Conservation (phyloP, 805 yeast genomes). For the Candida methanosorbosa region DNA sequence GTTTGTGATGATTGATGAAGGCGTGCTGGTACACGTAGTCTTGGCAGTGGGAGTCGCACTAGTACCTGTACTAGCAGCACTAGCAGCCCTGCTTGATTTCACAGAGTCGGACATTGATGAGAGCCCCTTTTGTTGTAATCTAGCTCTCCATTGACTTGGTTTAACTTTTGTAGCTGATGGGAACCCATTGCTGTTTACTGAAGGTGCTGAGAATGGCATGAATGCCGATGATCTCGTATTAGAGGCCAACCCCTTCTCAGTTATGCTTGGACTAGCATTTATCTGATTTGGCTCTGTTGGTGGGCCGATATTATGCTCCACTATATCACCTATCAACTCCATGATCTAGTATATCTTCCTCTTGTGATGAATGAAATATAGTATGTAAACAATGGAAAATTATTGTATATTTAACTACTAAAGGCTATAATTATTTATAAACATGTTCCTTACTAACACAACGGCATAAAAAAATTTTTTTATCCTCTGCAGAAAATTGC, state of each 20-base stretch:
- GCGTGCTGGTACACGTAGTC: no score
- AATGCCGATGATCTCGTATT: no score
- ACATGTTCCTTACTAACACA: no score
- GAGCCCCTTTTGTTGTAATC: conserved; percentile 27
- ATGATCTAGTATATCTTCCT: no score
- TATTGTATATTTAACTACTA: no score
- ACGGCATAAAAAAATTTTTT: no score
- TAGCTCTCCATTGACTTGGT: conserved; percentile 43
- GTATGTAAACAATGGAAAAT: no score
- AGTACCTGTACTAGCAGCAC: background rate
- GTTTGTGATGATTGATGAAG: background rate
- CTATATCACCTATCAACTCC: conserved; percentile 68
- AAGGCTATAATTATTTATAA: no score
- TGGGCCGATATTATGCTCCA: conserved; percentile 45
- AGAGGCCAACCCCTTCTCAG: no score
- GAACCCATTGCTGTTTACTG: conserved; percentile 20
- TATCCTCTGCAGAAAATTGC: no score
- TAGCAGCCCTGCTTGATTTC: background rate
- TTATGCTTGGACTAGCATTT: no score
- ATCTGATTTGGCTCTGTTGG: conserved; percentile 23
- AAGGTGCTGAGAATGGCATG: background rate
- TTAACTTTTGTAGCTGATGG: conserved; percentile 26
- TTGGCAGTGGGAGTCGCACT: background rate
- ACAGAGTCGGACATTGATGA: conserved; percentile 17
- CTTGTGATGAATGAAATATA: no score